Evolutionary conservation across 805 yeast species (phyloP).

Genomic region (Myxozyma monticola): DNA sequence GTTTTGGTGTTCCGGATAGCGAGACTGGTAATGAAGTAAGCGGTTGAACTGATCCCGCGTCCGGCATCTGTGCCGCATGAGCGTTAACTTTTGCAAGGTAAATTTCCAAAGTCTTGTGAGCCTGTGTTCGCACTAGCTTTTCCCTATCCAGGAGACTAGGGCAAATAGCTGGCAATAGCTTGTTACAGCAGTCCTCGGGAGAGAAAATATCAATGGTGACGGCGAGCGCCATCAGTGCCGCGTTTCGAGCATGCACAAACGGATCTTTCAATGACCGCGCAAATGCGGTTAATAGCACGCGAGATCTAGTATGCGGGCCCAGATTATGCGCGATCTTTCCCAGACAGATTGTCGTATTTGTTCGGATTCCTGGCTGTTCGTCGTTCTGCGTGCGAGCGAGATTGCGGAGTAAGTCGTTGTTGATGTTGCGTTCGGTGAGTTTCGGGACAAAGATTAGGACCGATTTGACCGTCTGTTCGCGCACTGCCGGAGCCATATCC

Average conservation of each 20-base stretch:
- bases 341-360: constrained; percentile 70
- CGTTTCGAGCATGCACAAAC: constrained; percentile 68
- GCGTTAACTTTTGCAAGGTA: constrained; percentile 56
- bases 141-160: constrained; percentile 79
- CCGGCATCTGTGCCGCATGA: constrained; percentile 41
- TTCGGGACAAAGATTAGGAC: constrained; percentile 47
- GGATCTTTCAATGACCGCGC: constrained; percentile 81
- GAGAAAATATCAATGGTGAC: constrained; percentile 64
- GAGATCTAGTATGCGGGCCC: constrained; percentile 56
- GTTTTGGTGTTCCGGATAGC: constrained; percentile 14
- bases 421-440: constrained; percentile 74
- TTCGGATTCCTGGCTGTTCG: constrained; percentile 70
- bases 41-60: constrained; percentile 16
- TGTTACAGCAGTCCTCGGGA: constrained; percentile 74
- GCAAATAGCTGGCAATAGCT: constrained; percentile 79
- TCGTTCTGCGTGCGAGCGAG: constrained; percentile 83
- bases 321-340: constrained; percentile 63
- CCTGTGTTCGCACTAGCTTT: constrained; percentile 66
- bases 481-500: constrained; percentile 77
- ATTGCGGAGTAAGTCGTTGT: constrained; percentile 77
- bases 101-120: constrained; percentile 63
- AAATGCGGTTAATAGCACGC: constrained; percentile 83
- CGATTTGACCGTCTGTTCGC: constrained; percentile 77
- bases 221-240: constrained; percentile 73
- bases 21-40: constrained; percentile 21